Percentiles rank a stretch among this genome's conserved stretches.
phyloP scores from a whole-genome alignment of 2,329 filamentous ascomycete genomes.

The Herpotrichia juniperi region DNA sequence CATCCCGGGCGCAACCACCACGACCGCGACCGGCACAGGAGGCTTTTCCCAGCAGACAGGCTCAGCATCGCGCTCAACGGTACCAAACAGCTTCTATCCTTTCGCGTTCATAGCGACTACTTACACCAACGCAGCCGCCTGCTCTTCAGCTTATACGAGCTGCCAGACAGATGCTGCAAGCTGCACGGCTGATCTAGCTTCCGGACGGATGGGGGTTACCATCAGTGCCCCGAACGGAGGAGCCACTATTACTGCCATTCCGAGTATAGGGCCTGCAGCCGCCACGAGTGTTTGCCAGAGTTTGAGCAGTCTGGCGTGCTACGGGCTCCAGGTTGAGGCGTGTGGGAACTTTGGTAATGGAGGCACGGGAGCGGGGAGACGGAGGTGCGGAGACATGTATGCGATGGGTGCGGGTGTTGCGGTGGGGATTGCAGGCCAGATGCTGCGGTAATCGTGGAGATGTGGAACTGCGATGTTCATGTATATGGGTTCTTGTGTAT shows the following conservation, averaged over 20 bases:
- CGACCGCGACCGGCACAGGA: slow-evolving; percentile 10
- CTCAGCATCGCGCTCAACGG: slow-evolving; percentile 41
- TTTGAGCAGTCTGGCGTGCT: slow-evolving; percentile 54
- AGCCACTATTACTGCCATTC: slow-evolving; percentile 55
- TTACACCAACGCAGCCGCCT: slow-evolving; percentile 57
- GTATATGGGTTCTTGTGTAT: slow-evolving; percentile 6
- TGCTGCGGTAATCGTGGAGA: slow-evolving; percentile 23
- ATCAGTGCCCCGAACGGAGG: slow-evolving; percentile 57
- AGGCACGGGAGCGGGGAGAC: slow-evolving; percentile 26
- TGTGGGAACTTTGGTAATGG: slow-evolving; percentile 49
- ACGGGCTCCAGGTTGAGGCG: slow-evolving; percentile 54
- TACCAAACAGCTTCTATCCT: slow-evolving; percentile 58
- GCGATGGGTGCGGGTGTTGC: slow-evolving; percentile 49
- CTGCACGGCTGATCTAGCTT: slow-evolving; percentile 52
- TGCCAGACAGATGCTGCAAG: slow-evolving; percentile 55
- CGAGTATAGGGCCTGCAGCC: slow-evolving; percentile 32
- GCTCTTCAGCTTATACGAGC: slow-evolving; percentile 60
- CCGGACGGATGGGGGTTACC: slow-evolving; percentile 58
- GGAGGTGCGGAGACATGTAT: slow-evolving; percentile 48
- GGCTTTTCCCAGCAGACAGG: slow-evolving; percentile 30
- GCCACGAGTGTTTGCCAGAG: slow-evolving; percentile 42
- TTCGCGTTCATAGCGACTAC: slow-evolving; percentile 61
- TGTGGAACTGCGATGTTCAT: neutral
- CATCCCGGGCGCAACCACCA: slow-evolving; percentile 16
- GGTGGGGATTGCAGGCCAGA: slow-evolving; percentile 53